Evolutionary conservation across 495 filamentous ascomycete genomes (phyloP), one percentile per base, ranked within the genome.

Genomic region (Hypomontagnella monticulosa): DNA sequence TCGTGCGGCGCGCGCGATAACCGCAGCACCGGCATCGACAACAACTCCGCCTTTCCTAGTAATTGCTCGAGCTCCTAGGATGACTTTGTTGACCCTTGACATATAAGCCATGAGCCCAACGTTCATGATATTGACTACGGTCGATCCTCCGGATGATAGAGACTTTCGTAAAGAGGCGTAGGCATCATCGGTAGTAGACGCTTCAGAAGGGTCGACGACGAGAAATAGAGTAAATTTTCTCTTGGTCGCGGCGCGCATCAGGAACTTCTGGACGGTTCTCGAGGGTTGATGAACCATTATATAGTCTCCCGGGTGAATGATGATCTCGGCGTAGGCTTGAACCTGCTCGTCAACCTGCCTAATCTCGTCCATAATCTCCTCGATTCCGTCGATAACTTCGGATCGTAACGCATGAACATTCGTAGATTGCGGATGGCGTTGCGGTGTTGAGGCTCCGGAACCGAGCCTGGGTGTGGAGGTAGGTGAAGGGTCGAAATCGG

Each of bases 61-160:
- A 37, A 97, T 91, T 12, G 88, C 89, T 69, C 93, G 91, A 7
- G 93, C 92, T 18, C 89, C 87, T 19, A 97, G 82, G 32, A 97
- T 91, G 61, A 97, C 93, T 80, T 97, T 97, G 81, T 93, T 96
- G 69, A 96, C 91, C 51, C 88, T 87, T 0, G 93, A 90, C 90
- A 97, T 97, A 55, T 97, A 86, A 4, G 93, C 93, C 78, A 92
- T 94, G 36, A 95, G 85, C 10, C 91, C 89, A 9, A 90, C 89
- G 73, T 93, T 92, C 16, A 93, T 88, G 36, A 96, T 89, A 23
- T 91, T 80, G 60, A 96, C 88, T 32, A 94, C 89, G 7, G 86
- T 90, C 51, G 96, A 89, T 49, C 93, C 93, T 10, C 87, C 84
- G 12, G 84, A 82, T 34, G 87, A 88, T 53, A 97, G 81, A 8